Evolutionary conservation across 768 basidiomycete species (phyloP).

Genomic region (Termitomyces sp.): DNA sequence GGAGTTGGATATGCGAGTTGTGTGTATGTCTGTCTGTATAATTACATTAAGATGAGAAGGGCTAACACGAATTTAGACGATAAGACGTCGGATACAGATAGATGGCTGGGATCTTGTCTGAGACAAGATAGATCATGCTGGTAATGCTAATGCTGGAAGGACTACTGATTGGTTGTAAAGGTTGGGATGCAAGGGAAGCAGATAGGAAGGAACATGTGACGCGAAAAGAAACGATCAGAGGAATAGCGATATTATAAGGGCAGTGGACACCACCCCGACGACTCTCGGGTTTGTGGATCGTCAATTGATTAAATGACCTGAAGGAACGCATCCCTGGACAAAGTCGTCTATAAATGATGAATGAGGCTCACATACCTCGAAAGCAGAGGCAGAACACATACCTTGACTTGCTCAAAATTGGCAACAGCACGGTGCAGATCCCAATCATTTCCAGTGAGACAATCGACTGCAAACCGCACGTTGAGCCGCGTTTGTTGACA

Average conservation of each 20-base stretch:
- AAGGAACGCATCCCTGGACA: conserved; percentile 52
- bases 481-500: conserved; percentile 75
- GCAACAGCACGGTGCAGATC: conserved; percentile 69
- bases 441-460: conserved; percentile 83
- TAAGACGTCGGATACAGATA: neutral
- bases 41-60: conserved; percentile 8
- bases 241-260: neutral
- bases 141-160: conserved; percentile 1
- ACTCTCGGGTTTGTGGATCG: neutral
- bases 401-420: conserved; percentile 89
- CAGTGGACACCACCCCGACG: neutral
- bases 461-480: conserved; percentile 74
- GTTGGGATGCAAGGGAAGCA: neutral
- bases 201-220: neutral
- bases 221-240: neutral
- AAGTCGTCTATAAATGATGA: conserved; percentile 31
- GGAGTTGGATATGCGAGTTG: neutral
- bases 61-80: too few relatives aligned
- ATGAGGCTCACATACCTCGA: conserved; percentile 15
- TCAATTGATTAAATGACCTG: conserved; percentile 15
- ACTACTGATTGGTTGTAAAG: neutral
- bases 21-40: neutral
- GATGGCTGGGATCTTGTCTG: neutral
- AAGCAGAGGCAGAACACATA: conserved; percentile 28
- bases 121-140: conserved; percentile 6